Percentiles rank a stretch among this genome's conserved stretches.
phyloP scores from a whole-genome alignment of 768 basidiomycete genomes.

The Naganishia vaughanmartiniae region DNA sequence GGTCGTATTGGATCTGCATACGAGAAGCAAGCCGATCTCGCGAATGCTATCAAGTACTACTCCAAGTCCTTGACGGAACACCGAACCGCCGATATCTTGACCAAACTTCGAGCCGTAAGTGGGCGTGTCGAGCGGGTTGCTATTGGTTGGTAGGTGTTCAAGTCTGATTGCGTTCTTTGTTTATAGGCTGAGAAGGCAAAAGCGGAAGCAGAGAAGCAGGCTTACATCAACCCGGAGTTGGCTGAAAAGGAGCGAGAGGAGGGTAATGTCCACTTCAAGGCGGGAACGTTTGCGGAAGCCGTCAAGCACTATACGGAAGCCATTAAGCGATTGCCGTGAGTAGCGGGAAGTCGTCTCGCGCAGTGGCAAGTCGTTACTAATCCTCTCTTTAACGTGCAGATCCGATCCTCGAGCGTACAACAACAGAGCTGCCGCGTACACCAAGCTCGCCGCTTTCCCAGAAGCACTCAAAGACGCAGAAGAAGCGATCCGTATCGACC shows the following conservation, averaged over 20 bases:
- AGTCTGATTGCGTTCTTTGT: background rate
- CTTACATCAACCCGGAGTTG: slow-evolving; percentile 82
- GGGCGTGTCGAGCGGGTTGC: background rate
- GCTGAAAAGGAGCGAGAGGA: slow-evolving; percentile 82
- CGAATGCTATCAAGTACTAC: slow-evolving; percentile 81
- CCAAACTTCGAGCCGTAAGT: slow-evolving; percentile 66
- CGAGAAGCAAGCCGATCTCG: slow-evolving; percentile 71
- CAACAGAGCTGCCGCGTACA: slow-evolving; percentile 96
- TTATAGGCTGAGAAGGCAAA: slow-evolving; percentile 65
- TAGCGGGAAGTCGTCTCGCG: slow-evolving; percentile 31
- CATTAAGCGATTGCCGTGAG: slow-evolving; percentile 82
- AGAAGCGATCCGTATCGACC: slow-evolving; percentile 86
- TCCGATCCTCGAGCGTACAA: slow-evolving; percentile 88
- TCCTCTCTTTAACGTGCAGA: slow-evolving; percentile 28
- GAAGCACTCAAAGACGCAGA: slow-evolving; percentile 96
- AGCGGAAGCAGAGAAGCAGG: slow-evolving; percentile 70
- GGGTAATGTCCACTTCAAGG: slow-evolving; percentile 87
- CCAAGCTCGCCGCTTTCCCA: slow-evolving; percentile 85
- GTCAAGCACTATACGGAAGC: slow-evolving; percentile 92
- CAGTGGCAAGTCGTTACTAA: background rate
- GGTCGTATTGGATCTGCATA: slow-evolving; percentile 86
- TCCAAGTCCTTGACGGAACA: slow-evolving; percentile 94
- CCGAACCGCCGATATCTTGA: slow-evolving; percentile 85
- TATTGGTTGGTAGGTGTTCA: background rate
- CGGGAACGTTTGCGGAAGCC: slow-evolving; percentile 82